Percentiles rank a stretch among this genome's conserved stretches.
Evolutionary conservation across 225 moss, liverwort and hornwort species (phyloP).

Genomic region (Pseudoscleropodium purum): DNA sequence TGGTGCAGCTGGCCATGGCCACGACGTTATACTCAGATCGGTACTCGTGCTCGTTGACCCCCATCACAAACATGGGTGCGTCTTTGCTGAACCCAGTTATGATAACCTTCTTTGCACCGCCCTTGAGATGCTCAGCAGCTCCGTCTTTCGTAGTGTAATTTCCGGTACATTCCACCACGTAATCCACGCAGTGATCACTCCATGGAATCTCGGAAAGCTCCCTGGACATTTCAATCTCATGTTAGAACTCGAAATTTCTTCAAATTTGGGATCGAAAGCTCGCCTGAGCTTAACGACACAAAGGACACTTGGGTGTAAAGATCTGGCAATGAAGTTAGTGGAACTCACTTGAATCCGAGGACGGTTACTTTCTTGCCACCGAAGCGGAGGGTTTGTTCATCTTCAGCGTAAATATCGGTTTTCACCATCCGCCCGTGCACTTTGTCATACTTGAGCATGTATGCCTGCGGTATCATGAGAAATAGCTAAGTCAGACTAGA

Average conservation of each 20-base stretch:
- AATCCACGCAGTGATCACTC: constrained; percentile 26
- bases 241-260: not conserved
- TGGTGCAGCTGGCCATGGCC: constrained; percentile 50
- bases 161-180: constrained; percentile 48
- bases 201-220: constrained; percentile 48
- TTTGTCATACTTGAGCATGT: constrained; percentile 85
- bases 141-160: constrained; percentile 39
- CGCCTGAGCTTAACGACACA: not conserved
- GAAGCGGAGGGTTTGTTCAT: constrained; percentile 51
- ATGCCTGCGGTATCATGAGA: constrained; percentile 26
- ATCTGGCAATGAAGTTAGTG: not conserved
- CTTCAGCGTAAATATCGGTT: constrained; percentile 54
- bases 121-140: constrained; percentile 49
- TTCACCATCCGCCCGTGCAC: constrained; percentile 52
- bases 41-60: constrained; percentile 42
- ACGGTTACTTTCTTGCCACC: constrained; percentile 29
- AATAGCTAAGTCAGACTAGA: not conserved
- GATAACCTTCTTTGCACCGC: constrained; percentile 44
- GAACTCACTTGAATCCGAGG: constrained; percentile 28
- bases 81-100: constrained; percentile 47
- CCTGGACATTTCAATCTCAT: constrained; percentile 4
- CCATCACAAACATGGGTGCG: constrained; percentile 52
- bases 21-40: constrained; percentile 34
- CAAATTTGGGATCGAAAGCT: not conserved
- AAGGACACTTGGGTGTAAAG: not conserved